Base-by-base conservation (phyloP, 768 basidiomycete species). In the Galerina marginata region DNA sequence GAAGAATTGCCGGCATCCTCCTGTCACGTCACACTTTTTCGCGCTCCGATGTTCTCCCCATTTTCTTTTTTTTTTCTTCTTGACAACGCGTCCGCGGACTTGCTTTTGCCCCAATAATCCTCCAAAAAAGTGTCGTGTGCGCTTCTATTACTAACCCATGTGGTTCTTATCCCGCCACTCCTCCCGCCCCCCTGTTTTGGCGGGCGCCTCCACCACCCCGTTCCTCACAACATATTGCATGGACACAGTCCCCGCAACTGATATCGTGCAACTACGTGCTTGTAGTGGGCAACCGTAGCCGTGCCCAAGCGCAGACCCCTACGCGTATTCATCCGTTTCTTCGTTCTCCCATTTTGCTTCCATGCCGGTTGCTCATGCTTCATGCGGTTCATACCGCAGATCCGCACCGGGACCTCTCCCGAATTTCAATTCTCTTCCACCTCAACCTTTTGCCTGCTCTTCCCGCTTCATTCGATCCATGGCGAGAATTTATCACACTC, bases 1-100 rank as follows among this genome's bases (percentile, higher is more conserved):
- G 59, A 54, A 47, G 56, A 67, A 67, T 62, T 61, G 23, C 15
- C 61, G 64, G 61, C 58, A 61, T 48, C 37, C n/a, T n/a, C 52
- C 62, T 44, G 63, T 63, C 63, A 64, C 63, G 62, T 66, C 61
- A 66, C 65, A 51, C 36, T 3, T 42, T 20, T 25, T 38, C 44
- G 29, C 29, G 7, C 39, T 54, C 54, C 54, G 54, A 54, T 39
- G 25, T 59, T 49, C 20, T 46, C 14, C 29, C 43, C 33, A n/a
- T 29, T 38, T n/a, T 56, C 20, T 44, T 36, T 39, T 38, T 47
- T 56, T 59, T 20, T 20, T 20, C 20, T 20, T 20, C 20, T 20
- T 20, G 20, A 20, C 20, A 20, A 20, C 20, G 20, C 54, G 26
- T 54, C 60, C 60, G 60, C 60, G 60, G 29, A 33, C 29, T 33